phyloP scores from a whole-genome alignment of 208 protist genomes.

The Dictyostelium gargantuum region DNA sequence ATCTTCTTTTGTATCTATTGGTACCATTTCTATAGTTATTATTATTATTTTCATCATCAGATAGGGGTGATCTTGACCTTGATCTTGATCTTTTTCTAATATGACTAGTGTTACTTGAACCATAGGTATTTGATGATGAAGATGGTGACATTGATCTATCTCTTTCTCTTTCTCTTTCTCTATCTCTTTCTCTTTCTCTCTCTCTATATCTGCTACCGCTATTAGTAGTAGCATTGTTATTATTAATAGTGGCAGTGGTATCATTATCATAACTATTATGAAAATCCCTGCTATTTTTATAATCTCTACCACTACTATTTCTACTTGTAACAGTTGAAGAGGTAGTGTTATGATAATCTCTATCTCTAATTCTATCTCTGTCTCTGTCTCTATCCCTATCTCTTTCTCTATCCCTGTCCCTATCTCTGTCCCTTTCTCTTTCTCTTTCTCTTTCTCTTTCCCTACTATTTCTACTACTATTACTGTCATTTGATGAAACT shows the following conservation, averaged over 20 bases:
- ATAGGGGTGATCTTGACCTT: background rate
- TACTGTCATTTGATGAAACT: background rate
- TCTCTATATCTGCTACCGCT: background rate
- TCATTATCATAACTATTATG: background rate
- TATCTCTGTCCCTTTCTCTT: background rate
- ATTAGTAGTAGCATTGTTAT: too few relatives aligned
- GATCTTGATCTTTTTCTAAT: background rate
- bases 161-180: background rate
- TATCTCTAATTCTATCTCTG: background rate
- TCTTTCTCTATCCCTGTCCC: background rate
- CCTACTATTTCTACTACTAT: background rate
- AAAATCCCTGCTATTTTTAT: too few relatives aligned
- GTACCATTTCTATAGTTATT: background rate
- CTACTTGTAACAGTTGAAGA: background rate
- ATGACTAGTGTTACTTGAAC: background rate
- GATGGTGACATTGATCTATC: background rate
- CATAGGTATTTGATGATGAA: too few relatives aligned
- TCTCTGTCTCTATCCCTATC: background rate
- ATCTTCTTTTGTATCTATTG: too few relatives aligned
- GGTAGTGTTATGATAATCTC: background rate
- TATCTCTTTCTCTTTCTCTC: background rate
- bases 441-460: background rate
- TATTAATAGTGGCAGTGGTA: background rate
- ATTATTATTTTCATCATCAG: background rate
- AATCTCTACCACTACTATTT: background rate